Percentiles rank a stretch among this genome's conserved stretches.
Evolutionary conservation across 768 basidiomycete genomes (phyloP).

Genomic region (Russula sp.): DNA sequence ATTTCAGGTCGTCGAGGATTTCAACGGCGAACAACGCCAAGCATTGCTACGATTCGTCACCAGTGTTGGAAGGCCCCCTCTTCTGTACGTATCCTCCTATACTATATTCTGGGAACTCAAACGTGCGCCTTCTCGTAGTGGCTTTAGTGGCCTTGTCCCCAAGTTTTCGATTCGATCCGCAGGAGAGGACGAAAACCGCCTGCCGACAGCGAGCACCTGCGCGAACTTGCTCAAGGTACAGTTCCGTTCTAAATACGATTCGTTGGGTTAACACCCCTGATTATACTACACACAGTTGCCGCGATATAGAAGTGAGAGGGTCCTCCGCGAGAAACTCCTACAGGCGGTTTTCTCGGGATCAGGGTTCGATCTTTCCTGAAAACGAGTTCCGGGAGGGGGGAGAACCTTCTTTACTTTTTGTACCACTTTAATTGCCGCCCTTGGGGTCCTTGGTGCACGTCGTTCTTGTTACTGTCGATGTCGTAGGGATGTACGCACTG

Average conservation of each 20-base stretch:
- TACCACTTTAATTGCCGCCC: not conserved
- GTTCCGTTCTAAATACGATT: not conserved
- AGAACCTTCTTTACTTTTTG: not conserved
- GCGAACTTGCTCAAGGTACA: slow-evolving; percentile 85
- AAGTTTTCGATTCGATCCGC: slow-evolving; percentile 82
- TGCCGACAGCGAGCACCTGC: slow-evolving; percentile 48
- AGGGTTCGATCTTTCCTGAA: slow-evolving; percentile 86
- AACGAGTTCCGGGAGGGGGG: no score
- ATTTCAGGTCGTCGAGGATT: slow-evolving; percentile 57
- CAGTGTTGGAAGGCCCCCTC: slow-evolving; percentile 82
- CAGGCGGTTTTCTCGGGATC: slow-evolving; percentile 85
- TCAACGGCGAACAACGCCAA: slow-evolving; percentile 34
- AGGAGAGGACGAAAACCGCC: slow-evolving; percentile 60
- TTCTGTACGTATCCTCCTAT: slow-evolving; percentile 49
- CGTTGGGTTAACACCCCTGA: not conserved
- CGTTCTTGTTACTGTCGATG: no score
- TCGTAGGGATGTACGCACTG: no score
- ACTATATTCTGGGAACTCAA: not conserved
- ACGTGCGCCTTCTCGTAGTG: slow-evolving; percentile 36
- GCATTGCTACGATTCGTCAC: slow-evolving; percentile 87
- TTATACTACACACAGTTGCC: slow-evolving; percentile 49
- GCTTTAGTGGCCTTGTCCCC: slow-evolving; percentile 83
- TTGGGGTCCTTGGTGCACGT: no score
- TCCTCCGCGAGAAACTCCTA: slow-evolving; percentile 68
- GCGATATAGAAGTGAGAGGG: slow-evolving; percentile 52